These are phyloP conservation scores for Paramecium primaurelia DNA, from an alignment of 73 alveolate species.

Conservation along the genomic window DNA sequence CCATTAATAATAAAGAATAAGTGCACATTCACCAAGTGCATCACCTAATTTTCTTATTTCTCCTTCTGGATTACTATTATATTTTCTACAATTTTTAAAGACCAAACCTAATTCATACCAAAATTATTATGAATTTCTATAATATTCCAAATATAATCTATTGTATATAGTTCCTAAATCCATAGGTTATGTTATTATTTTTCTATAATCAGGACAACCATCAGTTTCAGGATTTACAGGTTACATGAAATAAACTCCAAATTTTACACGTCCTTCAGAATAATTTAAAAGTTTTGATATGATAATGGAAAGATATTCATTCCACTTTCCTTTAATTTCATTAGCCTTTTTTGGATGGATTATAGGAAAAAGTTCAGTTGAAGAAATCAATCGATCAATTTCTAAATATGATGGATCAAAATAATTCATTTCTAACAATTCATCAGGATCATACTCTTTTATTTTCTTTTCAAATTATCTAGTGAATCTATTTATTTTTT, in stretches of 20 bases:
- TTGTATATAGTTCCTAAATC: conserved; percentile 76
- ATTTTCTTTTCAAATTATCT: conserved; percentile 48
- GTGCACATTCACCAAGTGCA: conserved; percentile 73
- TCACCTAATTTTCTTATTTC: conserved; percentile 73
- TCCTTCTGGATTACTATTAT: conserved; percentile 57
- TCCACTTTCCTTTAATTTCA: conserved; percentile 73
- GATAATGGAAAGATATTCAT: conserved; percentile 17
- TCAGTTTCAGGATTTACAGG: conserved; percentile 77
- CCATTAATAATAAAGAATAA: conserved; percentile 70
- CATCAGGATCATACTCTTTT: conserved; percentile 52
- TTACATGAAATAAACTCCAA: conserved; percentile 75
- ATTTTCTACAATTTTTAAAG: conserved; percentile 77
- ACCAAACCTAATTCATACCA: conserved; percentile 86
- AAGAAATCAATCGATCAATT: conserved; percentile 43
- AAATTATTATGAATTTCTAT: conserved; percentile 68
- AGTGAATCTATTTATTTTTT: conserved; percentile 54
- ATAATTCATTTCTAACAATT: not conserved
- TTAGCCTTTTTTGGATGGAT: conserved; percentile 85
- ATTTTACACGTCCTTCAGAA: conserved; percentile 48
- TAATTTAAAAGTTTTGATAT: conserved; percentile 30
- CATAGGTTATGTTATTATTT: conserved; percentile 74
- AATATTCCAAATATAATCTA: conserved; percentile 71
- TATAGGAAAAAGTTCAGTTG: conserved; percentile 79
- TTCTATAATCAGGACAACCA: conserved; percentile 65
- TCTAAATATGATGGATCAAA: conserved; percentile 60